These are phyloP conservation scores for Hyphodiscus hymeniophilus DNA, from an alignment of 495 filamentous ascomycete genomes.

Conservation along the genomic window DNA sequence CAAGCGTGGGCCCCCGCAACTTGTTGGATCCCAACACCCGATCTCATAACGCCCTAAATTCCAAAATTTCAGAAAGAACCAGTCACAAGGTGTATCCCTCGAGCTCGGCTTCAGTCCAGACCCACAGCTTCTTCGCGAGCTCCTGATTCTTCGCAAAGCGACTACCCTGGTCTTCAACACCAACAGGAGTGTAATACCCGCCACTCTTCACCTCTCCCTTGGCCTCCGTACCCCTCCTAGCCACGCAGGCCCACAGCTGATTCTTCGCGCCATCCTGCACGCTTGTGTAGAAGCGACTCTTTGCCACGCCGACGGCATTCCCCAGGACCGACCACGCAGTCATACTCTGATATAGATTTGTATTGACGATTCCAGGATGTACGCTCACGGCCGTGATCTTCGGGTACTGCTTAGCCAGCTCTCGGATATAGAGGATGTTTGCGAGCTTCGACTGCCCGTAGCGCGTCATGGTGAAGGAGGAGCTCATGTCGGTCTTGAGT, in stretches of 20 bases:
- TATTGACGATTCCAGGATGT: slow-evolving; percentile 56
- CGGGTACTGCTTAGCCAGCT: slow-evolving; percentile 52
- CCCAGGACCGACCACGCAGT: too few species aligned
- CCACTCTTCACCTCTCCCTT: slow-evolving; percentile 25
- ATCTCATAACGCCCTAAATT: too few species aligned
- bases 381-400: slow-evolving; percentile 47
- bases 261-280: slow-evolving; percentile 43
- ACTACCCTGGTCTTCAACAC: slow-evolving; percentile 26
- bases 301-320: too few species aligned
- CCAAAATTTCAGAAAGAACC: too few species aligned
- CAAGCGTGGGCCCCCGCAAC: too few species aligned
- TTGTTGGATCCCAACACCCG: too few species aligned
- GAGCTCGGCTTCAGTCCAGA: slow-evolving; percentile 54
- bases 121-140: slow-evolving; percentile 47
- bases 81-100: too few species aligned
- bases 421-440: slow-evolving; percentile 55
- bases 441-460: slow-evolving; percentile 64
- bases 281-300: not conserved
- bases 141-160: slow-evolving; percentile 34
- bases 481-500: slow-evolving; percentile 29
- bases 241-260: slow-evolving; percentile 51
- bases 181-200: slow-evolving; percentile 46
- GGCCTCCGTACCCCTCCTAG: too few species aligned
- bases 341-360: not conserved
- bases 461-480: slow-evolving; percentile 25